These are phyloP conservation scores for Penicillium sp. DNA, from an alignment of 2,329 filamentous ascomycete species.

Conservation along the genomic window DNA sequence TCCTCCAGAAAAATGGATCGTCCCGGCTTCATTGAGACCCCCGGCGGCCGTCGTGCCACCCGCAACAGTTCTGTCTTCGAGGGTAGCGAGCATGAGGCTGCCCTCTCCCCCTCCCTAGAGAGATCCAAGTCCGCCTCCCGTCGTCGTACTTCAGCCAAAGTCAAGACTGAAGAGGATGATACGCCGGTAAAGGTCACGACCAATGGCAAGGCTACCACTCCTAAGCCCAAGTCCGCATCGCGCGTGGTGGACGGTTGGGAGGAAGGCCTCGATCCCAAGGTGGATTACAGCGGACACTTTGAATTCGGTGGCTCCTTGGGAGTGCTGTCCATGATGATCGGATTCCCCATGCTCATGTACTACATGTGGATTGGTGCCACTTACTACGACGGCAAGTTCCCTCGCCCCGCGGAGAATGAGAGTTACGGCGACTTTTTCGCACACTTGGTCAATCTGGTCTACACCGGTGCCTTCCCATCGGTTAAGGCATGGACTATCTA, in stretches of 20 bases:
- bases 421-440: constrained; percentile 67
- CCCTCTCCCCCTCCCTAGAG: constrained; percentile 25
- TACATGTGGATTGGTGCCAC: constrained; percentile 98
- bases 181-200: constrained; percentile 19
- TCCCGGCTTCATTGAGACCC: constrained; percentile 54
- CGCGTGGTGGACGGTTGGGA: constrained; percentile 43
- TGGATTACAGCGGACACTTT: constrained; percentile 52
- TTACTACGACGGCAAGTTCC: constrained; percentile 84
- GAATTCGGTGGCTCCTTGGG: constrained; percentile 91
- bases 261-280: constrained; percentile 42
- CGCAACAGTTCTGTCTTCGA: constrained; percentile 44
- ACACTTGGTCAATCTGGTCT: constrained; percentile 70
- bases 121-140: constrained; percentile 29
- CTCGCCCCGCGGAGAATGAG: constrained; percentile 64
- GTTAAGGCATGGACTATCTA: constrained; percentile 86
- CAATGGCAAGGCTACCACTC: constrained; percentile 25
- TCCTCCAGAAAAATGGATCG: constrained; percentile 50
- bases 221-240: constrained; percentile 22
- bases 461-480: constrained; percentile 80
- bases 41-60: constrained; percentile 45
- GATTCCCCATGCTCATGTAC: constrained; percentile 94
- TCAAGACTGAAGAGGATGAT: constrained; percentile 30
- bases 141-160: constrained; percentile 30
- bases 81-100: constrained; percentile 29
- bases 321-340: constrained; percentile 79